Conservation (phyloP, 176 grass and related monocot genomes). For the Oropetium thomaeum region DNA sequence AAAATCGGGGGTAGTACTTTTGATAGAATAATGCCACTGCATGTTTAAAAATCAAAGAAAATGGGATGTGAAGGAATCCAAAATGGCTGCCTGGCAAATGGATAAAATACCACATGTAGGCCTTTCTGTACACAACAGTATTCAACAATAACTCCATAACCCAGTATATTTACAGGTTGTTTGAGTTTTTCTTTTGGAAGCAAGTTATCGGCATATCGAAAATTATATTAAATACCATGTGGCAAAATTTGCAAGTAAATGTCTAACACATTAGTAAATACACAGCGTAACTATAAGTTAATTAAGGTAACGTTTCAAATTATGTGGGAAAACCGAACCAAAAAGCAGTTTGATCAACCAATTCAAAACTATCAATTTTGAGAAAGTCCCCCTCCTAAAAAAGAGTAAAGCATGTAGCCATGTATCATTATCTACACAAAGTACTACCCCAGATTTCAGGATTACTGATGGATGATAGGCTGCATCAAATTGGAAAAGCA, state of each 20-base stretch:
- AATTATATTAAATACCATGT: not conserved
- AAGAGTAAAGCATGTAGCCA: constrained; percentile 6
- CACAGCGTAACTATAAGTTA: not conserved
- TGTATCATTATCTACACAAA: not conserved
- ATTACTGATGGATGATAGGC: not conserved
- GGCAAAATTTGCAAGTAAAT: not conserved
- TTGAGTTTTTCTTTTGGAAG: not conserved
- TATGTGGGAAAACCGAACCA: not conserved
- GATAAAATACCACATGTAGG: not conserved
- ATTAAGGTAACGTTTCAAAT: not conserved
- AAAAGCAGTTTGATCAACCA: not conserved
- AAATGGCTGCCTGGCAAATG: not conserved
- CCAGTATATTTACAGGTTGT: not conserved
- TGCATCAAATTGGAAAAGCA: not conserved
- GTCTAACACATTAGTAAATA: not conserved
- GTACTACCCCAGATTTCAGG: not conserved
- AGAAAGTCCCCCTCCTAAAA: not conserved
- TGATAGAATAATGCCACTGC: not conserved
- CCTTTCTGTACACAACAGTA: not conserved
- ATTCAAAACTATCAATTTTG: not conserved
- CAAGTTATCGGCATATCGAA: not conserved
- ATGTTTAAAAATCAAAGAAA: not conserved
- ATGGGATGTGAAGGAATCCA: not conserved
- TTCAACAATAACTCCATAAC: not conserved
- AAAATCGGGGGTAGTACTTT: too few relatives aligned